These are phyloP conservation scores for Eucalyptus pauciflora DNA, from an alignment of 345 rosid genomes.

Conservation along the genomic window DNA sequence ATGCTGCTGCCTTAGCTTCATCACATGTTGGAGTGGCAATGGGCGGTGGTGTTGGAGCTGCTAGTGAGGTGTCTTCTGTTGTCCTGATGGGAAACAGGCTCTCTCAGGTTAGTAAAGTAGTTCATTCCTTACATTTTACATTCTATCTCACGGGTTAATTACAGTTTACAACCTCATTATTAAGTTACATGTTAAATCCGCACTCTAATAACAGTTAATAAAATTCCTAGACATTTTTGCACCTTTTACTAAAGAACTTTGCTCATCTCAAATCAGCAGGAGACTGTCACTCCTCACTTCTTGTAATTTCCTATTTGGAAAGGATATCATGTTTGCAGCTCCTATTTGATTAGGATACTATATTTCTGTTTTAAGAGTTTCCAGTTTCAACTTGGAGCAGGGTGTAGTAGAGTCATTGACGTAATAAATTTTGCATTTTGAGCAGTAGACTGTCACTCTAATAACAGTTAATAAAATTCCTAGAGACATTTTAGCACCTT, in stretches of 20 bases:
- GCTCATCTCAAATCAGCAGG: not conserved
- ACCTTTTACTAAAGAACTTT: not conserved
- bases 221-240: not conserved
- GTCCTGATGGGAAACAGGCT: constrained; percentile 83
- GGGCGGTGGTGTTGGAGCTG: constrained; percentile 97
- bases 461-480: not conserved
- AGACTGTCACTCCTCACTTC: not conserved
- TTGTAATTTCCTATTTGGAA: not conserved
- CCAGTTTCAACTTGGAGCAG: not conserved
- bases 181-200: not conserved
- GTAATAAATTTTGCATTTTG: not conserved
- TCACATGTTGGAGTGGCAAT: constrained; percentile 87
- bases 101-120: constrained; percentile 56
- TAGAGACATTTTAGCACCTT: not conserved
- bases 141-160: not conserved
- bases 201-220: not conserved
- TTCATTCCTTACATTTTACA: not conserved
- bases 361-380: not conserved
- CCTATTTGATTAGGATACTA: not conserved
- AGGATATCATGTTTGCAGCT: not conserved
- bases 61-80: constrained; percentile 89
- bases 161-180: not conserved
- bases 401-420: not conserved
- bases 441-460: not conserved
- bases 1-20: constrained; percentile 94